A percentile compares a stretch with the other conserved stretches of the same genome.
phyloP scores from a whole-genome alignment of 2,329 filamentous ascomycete genomes.

The Fusarium sp. region DNA sequence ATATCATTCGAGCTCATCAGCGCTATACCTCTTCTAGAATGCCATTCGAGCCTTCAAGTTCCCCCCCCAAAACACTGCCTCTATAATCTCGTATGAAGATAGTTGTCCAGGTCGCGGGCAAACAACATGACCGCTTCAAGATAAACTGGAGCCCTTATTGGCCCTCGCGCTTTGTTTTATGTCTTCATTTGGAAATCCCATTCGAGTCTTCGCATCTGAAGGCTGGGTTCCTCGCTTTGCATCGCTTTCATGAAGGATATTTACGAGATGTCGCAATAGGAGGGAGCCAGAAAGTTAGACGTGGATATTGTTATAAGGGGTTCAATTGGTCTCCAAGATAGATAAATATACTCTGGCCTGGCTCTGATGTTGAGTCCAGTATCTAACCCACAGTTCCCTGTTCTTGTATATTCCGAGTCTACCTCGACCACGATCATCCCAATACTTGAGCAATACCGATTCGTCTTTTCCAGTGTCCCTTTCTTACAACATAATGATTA shows the following conservation, averaged over 20 bases:
- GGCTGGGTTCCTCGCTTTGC: slow-evolving; percentile 9
- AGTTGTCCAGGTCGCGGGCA: neutral
- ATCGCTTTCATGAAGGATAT: neutral
- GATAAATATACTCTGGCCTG: slow-evolving; percentile 16
- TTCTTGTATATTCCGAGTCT: neutral
- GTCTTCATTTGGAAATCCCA: slow-evolving; percentile 37
- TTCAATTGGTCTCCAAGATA: slow-evolving; percentile 5
- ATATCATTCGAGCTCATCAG: slow-evolving; percentile 44
- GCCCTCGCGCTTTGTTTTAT: neutral
- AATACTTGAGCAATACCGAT: neutral
- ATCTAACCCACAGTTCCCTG: neutral
- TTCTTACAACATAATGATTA: slow-evolving; percentile 25
- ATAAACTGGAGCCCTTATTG: slow-evolving; percentile 19
- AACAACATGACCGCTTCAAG: slow-evolving; percentile 17
- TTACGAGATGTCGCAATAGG: neutral
- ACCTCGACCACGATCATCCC: neutral
- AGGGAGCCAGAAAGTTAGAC: neutral
- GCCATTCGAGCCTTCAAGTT: slow-evolving; percentile 42
- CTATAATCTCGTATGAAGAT: slow-evolving; percentile 26
- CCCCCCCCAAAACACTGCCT: slow-evolving; percentile 32
- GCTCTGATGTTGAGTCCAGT: neutral
- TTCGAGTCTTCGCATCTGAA: slow-evolving; percentile 31
- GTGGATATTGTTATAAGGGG: neutral
- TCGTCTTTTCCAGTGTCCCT: neutral
- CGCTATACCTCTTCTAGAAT: slow-evolving; percentile 24